Evolutionary conservation across 192 early-diverging fungal species (phyloP), one percentile per base, ranked within the genome.

Genomic region (Chytriomyces sp.): DNA sequence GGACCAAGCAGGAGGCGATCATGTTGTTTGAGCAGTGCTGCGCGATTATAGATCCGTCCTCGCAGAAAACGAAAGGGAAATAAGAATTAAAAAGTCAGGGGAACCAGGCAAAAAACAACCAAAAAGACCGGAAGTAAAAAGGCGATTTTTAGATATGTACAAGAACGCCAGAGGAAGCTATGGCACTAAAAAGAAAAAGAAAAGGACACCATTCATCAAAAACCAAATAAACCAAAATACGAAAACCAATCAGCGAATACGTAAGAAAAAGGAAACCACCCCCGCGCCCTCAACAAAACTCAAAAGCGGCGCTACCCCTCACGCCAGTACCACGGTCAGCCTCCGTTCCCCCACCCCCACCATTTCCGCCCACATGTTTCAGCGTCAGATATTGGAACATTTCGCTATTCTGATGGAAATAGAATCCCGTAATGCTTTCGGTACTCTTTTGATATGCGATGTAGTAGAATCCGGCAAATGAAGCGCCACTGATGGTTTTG

Each of bases 401-500:
- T 68, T 88, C 87, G 47, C 80, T 82, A 60, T 85, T 83, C 35
- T 88, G 75, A 50, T 86, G 84, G 71, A 83, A 91, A 61, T 92
- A 94, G 64, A 92, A 92, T 48, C 89, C 92, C 7, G 86, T 89
- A 11, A 88, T 88, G 47, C 88, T 90, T 20, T 83, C 78, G 13
- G 89, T 86, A 9, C 88, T 90, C 48, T 89, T 87, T 64, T 91
- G 85, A 68, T 91, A 94, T 20, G 81, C 89, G 86, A 79, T 92
- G 69, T 94, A 96, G 77, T 96, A 96, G 67, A 96, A 96, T 8
- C 95, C 95, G 35, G 91, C 94, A 88, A 94, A 96, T 61, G 91
- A 93, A 6, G 95, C 95, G 43, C 95, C 95, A 64, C 88, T 82
- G 57, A 96, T 93, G 16, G 79, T 83, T 64, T 85, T 87, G 16